Conservation (phyloP, 164 flowering plant genomes). For the Euptelea pleiosperma region DNA sequence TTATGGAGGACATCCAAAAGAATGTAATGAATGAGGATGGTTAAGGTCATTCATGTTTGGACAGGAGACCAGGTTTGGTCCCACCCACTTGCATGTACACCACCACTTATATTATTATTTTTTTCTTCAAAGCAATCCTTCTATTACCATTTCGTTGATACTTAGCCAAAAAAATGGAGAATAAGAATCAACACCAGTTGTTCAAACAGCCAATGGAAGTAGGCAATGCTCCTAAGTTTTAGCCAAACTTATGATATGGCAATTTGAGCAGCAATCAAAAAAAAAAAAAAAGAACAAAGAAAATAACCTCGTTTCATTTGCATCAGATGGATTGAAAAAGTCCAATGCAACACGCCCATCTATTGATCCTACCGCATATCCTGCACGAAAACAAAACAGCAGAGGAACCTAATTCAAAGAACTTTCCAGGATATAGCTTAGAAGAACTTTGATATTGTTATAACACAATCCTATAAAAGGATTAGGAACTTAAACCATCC, state of each 20-base stretch:
- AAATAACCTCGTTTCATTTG: conserved; percentile 51
- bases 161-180: too few relatives aligned
- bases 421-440: background rate
- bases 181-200: background rate
- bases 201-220: background rate
- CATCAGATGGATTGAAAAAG: conserved; percentile 29
- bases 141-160: too few relatives aligned
- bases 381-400: conserved; percentile 35
- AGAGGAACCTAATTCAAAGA: background rate
- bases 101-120: too few relatives aligned
- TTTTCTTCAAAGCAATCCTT: too few relatives aligned
- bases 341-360: conserved; percentile 76
- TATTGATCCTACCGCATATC: conserved; percentile 73
- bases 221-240: background rate
- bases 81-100: too few relatives aligned
- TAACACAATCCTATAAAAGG: background rate
- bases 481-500: background rate
- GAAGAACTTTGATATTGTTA: background rate
- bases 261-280: background rate
- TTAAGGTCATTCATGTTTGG: too few relatives aligned
- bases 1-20: too few relatives aligned
- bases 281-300: background rate
- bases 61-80: too few relatives aligned
- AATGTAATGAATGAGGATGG: too few relatives aligned
- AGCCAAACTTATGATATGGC: background rate